Evolutionary conservation across 1,139 yeast species (phyloP).

Genomic region (Taphrina populina): DNA sequence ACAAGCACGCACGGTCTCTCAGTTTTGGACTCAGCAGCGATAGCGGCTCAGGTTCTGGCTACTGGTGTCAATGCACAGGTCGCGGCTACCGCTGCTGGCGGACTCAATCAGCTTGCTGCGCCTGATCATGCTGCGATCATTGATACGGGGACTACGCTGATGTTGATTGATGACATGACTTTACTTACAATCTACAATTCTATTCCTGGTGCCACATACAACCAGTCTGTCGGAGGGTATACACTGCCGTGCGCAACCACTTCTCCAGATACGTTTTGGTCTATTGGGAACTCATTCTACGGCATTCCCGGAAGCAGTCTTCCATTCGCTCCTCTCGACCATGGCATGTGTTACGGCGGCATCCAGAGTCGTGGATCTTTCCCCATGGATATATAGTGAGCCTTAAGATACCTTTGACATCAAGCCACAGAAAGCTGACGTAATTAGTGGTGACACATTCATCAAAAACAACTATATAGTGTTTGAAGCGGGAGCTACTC

Average conservation of each 20-base stretch:
- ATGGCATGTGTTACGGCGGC: constrained; percentile 26
- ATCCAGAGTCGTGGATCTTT: constrained; percentile 41
- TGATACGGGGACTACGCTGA: constrained; percentile 96
- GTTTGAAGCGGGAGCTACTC: constrained; percentile 49
- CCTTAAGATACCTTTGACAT: no score
- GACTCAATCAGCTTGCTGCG: constrained; percentile 8
- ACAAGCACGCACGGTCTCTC: constrained; percentile 18
- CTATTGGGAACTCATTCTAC: constrained; percentile 23
- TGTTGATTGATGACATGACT: constrained; percentile 42
- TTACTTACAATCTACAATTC: constrained; percentile 26
- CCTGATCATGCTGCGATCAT: constrained; percentile 75
- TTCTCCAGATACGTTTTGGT: constrained; percentile 22
- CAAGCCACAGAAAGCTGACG: no score
- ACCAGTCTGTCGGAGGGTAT: constrained; percentile 20
- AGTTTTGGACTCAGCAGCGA: constrained; percentile 13
- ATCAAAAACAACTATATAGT: constrained; percentile 66
- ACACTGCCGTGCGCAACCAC: constrained; percentile 19
- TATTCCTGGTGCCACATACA: constrained; percentile 22
- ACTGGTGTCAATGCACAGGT: neutral
- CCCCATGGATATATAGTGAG: constrained; percentile 42
- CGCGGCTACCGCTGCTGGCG: constrained; percentile 7
- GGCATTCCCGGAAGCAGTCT: constrained; percentile 27
- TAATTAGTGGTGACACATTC: constrained; percentile 66
- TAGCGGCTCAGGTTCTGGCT: constrained; percentile 8
- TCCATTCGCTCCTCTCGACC: constrained; percentile 16